Base-by-base conservation (phyloP, 495 filamentous ascomycete genomes). In the Neurospora africana region DNA sequence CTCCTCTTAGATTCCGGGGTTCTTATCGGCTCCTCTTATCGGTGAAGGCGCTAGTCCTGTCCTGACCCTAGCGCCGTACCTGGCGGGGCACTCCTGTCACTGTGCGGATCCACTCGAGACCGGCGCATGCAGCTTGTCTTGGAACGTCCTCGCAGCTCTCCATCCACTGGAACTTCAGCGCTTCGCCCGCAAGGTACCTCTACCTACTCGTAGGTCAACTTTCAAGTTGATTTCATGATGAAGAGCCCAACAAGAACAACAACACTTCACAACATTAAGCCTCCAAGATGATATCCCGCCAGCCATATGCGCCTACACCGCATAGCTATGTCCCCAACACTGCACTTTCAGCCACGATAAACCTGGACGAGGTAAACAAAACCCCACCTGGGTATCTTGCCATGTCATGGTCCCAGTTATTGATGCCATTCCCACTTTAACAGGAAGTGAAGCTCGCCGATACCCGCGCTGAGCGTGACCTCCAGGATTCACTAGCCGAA, bases 401-500 rank as follows among this genome's bases (percentile, higher is more conserved):
- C 19, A 8, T 30, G 39, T 23, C 76, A 37, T 71, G 6, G 38
- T 30, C 58, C 44, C 68, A 37, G 4, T 19, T 41, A 19, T 27
- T 30, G 21, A 58, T 27, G 21, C 47, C 21, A 58, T 21, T 33
- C 23, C 47, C 44, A 38, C 47, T 27, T 36, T 33, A 68, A 68
- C 71, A 98, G 91, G 96, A 99, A 87, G 93, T 97, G 72, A 97
- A 96, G 83, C 87, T 99, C 65, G 86, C 92, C 68, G 89, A 91
- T 7, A 96, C 90, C 33, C 89, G 92, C 68, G 90, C 91, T 37
- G 93, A 98, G 81, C 89, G 95, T 35, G 95, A 98, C 78, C 88
- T 98, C 5, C 92, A 97, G 82, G 95, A 98, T 78, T 98, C 95
- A 2, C 87, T 99, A 13, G 95, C 95, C 68, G 95, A 99, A 78